A percentile compares a stretch with the other conserved stretches of the same genome.
These are phyloP conservation scores for Smittium culicis DNA, from an alignment of 371 early-diverging fungal genomes.

Conservation along the genomic window DNA sequence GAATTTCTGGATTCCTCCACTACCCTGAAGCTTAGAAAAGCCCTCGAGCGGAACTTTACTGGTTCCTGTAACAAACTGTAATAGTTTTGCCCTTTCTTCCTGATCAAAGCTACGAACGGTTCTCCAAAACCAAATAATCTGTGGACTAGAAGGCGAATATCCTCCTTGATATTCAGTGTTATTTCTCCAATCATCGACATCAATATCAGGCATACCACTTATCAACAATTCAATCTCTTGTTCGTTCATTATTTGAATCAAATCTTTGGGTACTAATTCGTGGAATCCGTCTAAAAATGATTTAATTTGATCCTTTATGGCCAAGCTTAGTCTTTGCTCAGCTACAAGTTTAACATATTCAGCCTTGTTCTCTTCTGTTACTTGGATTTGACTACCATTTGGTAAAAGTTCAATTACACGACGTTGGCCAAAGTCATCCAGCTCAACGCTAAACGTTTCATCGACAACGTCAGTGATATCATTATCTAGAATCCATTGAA, in stretches of 20 bases:
- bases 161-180: constrained; percentile 89
- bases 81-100: constrained; percentile 91
- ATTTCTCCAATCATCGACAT: constrained; percentile 98
- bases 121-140: constrained; percentile 98
- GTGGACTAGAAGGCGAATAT: constrained; percentile 70
- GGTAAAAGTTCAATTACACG: constrained; percentile 77
- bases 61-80: constrained; percentile 98
- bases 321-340: constrained; percentile 71
- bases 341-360: constrained; percentile 90
- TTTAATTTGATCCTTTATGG: constrained; percentile 86
- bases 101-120: constrained; percentile 94
- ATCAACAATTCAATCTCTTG: constrained; percentile 97
- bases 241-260: constrained; percentile 94
- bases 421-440: constrained; percentile 84
- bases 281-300: constrained; percentile 92
- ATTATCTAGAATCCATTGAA: constrained; percentile 96
- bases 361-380: constrained; percentile 93
- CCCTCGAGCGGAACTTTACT: constrained; percentile 97
- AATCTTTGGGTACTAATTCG: constrained; percentile 78
- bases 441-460: constrained; percentile 85
- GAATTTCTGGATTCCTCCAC: constrained; percentile 91
- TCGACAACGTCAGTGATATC: constrained; percentile 91
- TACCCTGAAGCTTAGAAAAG: constrained; percentile 86
- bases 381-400: constrained; percentile 77
- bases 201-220: constrained; percentile 95